Evolutionary conservation across 208 protist species (phyloP).

Genomic region (Balamuthia mandrillaris): DNA sequence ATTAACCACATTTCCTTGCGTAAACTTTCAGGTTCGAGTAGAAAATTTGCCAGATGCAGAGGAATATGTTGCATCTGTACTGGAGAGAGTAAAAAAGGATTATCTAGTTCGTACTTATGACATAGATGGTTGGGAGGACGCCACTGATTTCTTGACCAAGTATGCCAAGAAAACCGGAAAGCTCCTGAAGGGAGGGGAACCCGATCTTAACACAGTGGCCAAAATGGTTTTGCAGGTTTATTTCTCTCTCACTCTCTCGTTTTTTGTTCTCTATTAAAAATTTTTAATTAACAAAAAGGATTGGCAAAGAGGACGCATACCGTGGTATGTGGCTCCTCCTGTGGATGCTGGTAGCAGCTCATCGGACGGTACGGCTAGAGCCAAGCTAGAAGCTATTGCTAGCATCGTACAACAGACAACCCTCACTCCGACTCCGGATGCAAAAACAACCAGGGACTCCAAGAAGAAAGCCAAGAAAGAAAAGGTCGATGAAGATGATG

Average conservation of each 20-base stretch:
- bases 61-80: conserved; percentile 88
- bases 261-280: no score
- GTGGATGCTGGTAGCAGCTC: not conserved
- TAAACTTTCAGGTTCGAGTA: conserved; percentile 56
- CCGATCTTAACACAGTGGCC: conserved; percentile 88
- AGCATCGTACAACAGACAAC: no score
- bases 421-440: no score
- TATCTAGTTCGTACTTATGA: conserved; percentile 94
- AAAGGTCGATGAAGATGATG: not conserved
- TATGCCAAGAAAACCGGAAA: conserved; percentile 89
- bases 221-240: conserved; percentile 95
- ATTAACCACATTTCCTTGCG: not conserved
- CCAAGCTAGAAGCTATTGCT: no score
- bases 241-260: no score
- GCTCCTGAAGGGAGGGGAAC: conserved; percentile 88
- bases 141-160: conserved; percentile 94
- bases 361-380: no score
- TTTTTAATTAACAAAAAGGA: no score
- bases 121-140: conserved; percentile 86
- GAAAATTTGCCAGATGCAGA: conserved; percentile 84
- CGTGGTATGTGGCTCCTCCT: conserved; percentile 63
- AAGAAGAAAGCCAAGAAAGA: not conserved
- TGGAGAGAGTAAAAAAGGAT: conserved; percentile 90
- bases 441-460: no score
- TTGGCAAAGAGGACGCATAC: conserved; percentile 92